These are phyloP conservation scores for Telopea speciosissima DNA, from an alignment of 177 flowering plant genomes.

Conservation along the genomic window DNA sequence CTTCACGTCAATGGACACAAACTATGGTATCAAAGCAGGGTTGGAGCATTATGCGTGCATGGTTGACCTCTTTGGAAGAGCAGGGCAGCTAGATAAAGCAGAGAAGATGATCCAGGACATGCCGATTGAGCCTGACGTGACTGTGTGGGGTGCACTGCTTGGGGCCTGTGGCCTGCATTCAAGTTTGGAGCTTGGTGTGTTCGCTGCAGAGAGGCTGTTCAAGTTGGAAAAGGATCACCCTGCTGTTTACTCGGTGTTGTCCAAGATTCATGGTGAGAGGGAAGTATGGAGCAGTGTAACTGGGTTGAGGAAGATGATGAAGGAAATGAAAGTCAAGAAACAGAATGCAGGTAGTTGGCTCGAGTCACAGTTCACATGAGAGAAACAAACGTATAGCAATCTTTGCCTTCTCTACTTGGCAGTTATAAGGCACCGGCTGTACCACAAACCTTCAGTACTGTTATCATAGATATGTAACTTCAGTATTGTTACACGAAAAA, in stretches of 20 bases:
- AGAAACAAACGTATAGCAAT: neutral
- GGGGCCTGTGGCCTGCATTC: conserved; percentile 43
- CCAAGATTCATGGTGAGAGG: conserved; percentile 30
- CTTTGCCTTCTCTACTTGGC: neutral
- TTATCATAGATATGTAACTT: too few relatives aligned
- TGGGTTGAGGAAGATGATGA: conserved; percentile 23
- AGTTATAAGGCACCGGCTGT: too few relatives aligned
- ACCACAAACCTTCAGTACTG: too few relatives aligned
- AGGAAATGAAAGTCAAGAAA: conserved; percentile 16
- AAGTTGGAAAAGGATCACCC: conserved; percentile 28
- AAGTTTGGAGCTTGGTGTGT: conserved; percentile 23
- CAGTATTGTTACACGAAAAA: too few relatives aligned
- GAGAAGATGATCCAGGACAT: conserved; percentile 28
- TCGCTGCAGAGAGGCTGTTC: conserved; percentile 27
- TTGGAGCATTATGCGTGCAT: conserved; percentile 45
- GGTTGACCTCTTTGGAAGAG: conserved; percentile 44
- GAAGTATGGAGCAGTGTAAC: conserved; percentile 21
- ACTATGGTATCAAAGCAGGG: conserved; percentile 25
- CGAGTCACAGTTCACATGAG: conserved; percentile 6
- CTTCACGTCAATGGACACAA: conserved; percentile 25
- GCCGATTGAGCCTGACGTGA: conserved; percentile 38
- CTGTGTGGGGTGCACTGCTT: conserved; percentile 50
- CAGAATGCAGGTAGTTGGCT: conserved; percentile 40
- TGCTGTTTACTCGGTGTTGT: conserved; percentile 19
- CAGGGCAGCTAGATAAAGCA: conserved; percentile 40